These are phyloP conservation scores for Collybia mongolica DNA, from an alignment of 768 basidiomycete species.

Conservation along the genomic window DNA sequence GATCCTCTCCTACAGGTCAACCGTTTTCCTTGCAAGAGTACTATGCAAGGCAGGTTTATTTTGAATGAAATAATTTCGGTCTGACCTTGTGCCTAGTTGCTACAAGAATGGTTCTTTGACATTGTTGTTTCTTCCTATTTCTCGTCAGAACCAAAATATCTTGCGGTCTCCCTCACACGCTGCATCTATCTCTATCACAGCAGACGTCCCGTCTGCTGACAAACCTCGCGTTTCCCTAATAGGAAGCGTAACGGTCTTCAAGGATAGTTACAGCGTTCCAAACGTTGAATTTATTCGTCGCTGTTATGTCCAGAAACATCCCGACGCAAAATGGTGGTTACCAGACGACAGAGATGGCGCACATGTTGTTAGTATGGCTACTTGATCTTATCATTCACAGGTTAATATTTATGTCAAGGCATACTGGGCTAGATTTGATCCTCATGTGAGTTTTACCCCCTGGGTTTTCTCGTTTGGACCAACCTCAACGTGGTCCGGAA, in stretches of 20 bases:
- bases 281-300: conserved; percentile 29
- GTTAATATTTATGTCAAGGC: conserved; percentile 26
- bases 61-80: neutral
- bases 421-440: conserved; percentile 57
- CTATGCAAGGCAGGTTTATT: conserved; percentile 34
- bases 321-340: conserved; percentile 51
- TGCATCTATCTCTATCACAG: conserved; percentile 44
- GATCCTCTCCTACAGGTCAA: conserved; percentile 25
- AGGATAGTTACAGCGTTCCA: conserved; percentile 25
- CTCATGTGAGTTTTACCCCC: conserved; percentile 34
- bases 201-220: conserved; percentile 38
- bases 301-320: conserved; percentile 46
- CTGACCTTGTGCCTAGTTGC: conserved; percentile 31
- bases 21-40: conserved; percentile 56
- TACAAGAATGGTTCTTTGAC: conserved; percentile 51
- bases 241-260: conserved; percentile 46
- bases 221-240: conserved; percentile 48
- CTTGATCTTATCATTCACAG: neutral
- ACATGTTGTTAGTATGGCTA: conserved; percentile 33
- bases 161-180: conserved; percentile 33
- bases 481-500: neutral
- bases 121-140: conserved; percentile 51
- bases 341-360: conserved; percentile 43
- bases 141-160: conserved; percentile 52
- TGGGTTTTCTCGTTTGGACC: neutral